Conservation (phyloP, 192 early-diverging fungal genomes). For the Linnemannia elongata region DNA sequence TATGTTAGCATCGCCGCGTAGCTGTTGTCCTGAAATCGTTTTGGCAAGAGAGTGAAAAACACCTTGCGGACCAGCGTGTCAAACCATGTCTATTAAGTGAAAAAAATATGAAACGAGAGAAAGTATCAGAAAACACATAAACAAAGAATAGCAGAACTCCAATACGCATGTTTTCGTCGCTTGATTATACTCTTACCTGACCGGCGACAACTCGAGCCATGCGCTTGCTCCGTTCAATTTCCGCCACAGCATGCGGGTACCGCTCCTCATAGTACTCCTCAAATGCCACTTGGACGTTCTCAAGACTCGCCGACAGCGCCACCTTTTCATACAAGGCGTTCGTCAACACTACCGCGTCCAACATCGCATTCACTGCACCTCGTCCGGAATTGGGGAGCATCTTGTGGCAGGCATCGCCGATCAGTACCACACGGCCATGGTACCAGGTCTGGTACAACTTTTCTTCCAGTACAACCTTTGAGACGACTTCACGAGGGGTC, state of each 20-base stretch:
- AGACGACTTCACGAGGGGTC: not conserved
- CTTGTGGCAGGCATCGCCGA: constrained; percentile 19
- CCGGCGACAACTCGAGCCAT: constrained; percentile 17
- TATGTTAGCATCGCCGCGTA: constrained; percentile 11
- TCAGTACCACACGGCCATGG: constrained; percentile 6
- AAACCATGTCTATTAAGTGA: not conserved
- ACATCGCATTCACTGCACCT: constrained; percentile 21
- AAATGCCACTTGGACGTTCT: not conserved
- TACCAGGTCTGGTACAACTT: constrained; percentile 16
- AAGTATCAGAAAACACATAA: not conserved
- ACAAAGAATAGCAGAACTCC: not conserved
- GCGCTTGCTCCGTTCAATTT: constrained; percentile 8
- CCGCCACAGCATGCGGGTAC: constrained; percentile 9
- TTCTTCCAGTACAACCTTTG: constrained; percentile 13
- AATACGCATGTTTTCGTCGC: no score
- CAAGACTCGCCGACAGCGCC: not conserved
- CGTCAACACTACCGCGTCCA: constrained; percentile 8
- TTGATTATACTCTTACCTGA: not conserved
- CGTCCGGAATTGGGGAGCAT: constrained; percentile 8
- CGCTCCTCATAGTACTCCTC: constrained; percentile 7
- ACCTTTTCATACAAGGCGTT: constrained; percentile 5
- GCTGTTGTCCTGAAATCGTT: constrained; percentile 8
- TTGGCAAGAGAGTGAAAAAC: not conserved
- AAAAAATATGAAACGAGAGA: not conserved
- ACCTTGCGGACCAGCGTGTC: constrained; percentile 11